phyloP scores from a whole-genome alignment of 345 rosid genomes.

The Salix brachista region DNA sequence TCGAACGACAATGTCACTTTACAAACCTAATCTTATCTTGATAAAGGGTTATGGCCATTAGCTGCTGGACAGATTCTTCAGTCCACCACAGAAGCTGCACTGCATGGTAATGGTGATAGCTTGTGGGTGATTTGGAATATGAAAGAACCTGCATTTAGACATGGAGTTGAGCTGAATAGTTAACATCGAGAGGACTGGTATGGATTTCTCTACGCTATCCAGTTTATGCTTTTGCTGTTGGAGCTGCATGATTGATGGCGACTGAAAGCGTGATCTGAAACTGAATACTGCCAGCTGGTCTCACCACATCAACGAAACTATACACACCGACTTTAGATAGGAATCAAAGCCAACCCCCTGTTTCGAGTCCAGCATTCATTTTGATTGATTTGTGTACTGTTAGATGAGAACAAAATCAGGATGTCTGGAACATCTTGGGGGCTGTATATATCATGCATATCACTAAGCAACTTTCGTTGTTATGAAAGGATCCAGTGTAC shows the following conservation, averaged over 20 bases:
- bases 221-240: not conserved
- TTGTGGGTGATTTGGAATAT: not conserved
- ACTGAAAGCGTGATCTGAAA: not conserved
- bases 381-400: too few relatives aligned
- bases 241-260: slow-evolving; percentile 2
- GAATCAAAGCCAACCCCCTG: not conserved
- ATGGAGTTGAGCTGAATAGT: not conserved
- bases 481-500: too few relatives aligned
- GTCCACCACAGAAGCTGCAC: not conserved
- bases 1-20: not conserved
- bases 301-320: not conserved
- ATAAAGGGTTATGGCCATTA: slow-evolving; percentile 23
- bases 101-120: slow-evolving; percentile 36
- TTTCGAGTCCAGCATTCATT: not conserved
- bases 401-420: too few relatives aligned
- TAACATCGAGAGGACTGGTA: not conserved
- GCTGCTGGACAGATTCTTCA: not conserved
- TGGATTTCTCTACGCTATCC: not conserved
- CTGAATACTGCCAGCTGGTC: not conserved
- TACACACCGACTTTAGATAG: not conserved
- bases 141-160: not conserved
- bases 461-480: too few relatives aligned
- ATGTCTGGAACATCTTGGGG: too few relatives aligned
- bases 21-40: slow-evolving; percentile 1
- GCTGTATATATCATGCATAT: too few relatives aligned